Conservation (phyloP, 139 green algal genomes). For the Chlamydomonas applanata region DNA sequence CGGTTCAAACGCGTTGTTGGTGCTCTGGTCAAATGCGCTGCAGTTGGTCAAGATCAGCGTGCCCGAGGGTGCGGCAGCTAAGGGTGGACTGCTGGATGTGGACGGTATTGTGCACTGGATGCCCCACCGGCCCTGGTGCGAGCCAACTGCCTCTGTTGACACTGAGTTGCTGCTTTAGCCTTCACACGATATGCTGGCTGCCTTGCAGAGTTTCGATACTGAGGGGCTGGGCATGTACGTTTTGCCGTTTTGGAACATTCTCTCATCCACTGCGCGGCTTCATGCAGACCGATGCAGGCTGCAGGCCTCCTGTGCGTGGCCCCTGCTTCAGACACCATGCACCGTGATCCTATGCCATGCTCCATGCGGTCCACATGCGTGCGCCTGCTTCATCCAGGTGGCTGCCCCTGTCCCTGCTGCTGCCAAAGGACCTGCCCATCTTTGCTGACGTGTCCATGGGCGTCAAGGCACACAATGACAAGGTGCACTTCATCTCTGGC, state of each 20-base stretch:
- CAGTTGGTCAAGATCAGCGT: constrained; percentile 17
- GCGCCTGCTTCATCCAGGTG: background rate
- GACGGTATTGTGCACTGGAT: constrained; percentile 18
- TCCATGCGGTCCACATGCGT: too few relatives aligned
- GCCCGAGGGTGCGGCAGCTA: background rate
- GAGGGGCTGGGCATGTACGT: too few relatives aligned
- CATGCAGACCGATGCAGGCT: too few relatives aligned
- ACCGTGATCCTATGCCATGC: too few relatives aligned
- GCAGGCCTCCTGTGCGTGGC: too few relatives aligned
- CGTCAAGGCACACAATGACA: constrained; percentile 20
- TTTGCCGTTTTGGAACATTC: too few relatives aligned
- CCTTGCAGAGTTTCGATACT: too few relatives aligned
- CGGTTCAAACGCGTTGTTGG: too few relatives aligned
- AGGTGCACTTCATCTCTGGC: constrained; percentile 2
- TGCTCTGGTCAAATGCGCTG: background rate
- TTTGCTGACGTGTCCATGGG: constrained; percentile 8
- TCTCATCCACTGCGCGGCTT: too few relatives aligned
- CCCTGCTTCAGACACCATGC: background rate
- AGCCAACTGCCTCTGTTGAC: background rate
- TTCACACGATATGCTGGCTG: too few relatives aligned
- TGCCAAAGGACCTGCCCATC: constrained; percentile 15
- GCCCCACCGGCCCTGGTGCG: constrained; percentile 13
- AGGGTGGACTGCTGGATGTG: constrained; percentile 12
- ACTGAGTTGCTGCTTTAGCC: too few relatives aligned
- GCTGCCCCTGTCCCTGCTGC: background rate